Evolutionary conservation across 2,329 filamentous ascomycete genomes (phyloP).

Genomic region (Neopestalotiopsis sp.): DNA sequence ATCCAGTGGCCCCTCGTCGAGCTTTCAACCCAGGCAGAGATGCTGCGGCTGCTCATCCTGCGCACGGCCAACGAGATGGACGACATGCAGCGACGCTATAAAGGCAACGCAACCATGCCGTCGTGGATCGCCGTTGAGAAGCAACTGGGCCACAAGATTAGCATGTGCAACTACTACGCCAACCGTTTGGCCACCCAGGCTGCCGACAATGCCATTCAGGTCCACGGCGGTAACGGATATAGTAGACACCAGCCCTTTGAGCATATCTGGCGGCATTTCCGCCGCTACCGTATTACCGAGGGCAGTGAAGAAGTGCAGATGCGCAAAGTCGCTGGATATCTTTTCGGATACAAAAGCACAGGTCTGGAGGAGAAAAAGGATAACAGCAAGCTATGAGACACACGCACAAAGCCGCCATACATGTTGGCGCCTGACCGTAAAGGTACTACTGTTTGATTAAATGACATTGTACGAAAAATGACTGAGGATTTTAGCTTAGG

Average conservation of each 20-base stretch:
- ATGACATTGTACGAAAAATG: too few species aligned
- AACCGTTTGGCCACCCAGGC: slow-evolving; percentile 65
- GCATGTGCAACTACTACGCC: slow-evolving; percentile 71
- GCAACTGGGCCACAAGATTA: slow-evolving; percentile 64
- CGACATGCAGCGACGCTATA: slow-evolving; percentile 45
- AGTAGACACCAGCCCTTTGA: slow-evolving; percentile 65
- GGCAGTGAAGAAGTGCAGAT: slow-evolving; percentile 71
- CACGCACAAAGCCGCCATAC: too few species aligned
- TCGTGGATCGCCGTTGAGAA: slow-evolving; percentile 60
- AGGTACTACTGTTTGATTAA: too few species aligned
- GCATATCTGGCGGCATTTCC: slow-evolving; percentile 69
- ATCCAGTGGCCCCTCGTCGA: slow-evolving; percentile 71
- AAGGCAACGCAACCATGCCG: slow-evolving; percentile 31
- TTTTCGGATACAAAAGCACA: slow-evolving; percentile 68
- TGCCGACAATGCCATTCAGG: slow-evolving; percentile 67
- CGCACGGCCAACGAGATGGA: slow-evolving; percentile 69
- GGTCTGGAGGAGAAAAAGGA: slow-evolving; percentile 57
- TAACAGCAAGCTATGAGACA: background rate
- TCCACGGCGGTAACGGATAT: slow-evolving; percentile 65
- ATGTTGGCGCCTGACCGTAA: too few species aligned
- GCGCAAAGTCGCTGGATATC: slow-evolving; percentile 65
- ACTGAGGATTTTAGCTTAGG: too few species aligned
- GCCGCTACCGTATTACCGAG: slow-evolving; percentile 68
- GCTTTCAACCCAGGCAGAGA: slow-evolving; percentile 65
- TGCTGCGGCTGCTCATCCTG: slow-evolving; percentile 65